Percentiles rank a stretch among this genome's conserved stretches.
Conservation (phyloP, 2,329 filamentous ascomycete species). For the Cladophialophora psammophila region DNA sequence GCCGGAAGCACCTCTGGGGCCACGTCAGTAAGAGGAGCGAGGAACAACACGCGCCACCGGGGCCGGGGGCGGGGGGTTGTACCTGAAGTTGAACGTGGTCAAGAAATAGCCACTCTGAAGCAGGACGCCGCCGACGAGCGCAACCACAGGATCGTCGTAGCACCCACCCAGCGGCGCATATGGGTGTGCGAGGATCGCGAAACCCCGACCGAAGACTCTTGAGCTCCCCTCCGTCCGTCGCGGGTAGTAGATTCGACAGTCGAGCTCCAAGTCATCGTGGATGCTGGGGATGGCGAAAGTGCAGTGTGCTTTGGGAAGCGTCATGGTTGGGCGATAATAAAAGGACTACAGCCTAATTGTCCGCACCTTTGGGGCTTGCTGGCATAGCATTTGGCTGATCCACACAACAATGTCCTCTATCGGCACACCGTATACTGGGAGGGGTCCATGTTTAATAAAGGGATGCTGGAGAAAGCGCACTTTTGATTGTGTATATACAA, state of each 20-base stretch:
- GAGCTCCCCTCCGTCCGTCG: conserved; percentile 40
- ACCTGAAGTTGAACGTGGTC: conserved; percentile 93
- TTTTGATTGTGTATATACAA: background rate
- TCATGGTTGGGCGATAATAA: conserved; percentile 37
- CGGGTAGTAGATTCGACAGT: conserved; percentile 85
- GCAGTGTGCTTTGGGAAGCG: conserved; percentile 48
- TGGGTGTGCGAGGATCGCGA: conserved; percentile 81
- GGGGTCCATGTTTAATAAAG: background rate
- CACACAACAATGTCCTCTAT: background rate
- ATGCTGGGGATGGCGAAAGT: conserved; percentile 84
- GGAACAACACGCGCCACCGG: background rate
- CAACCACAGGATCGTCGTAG: conserved; percentile 82
- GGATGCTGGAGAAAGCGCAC: background rate
- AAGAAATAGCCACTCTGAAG: conserved; percentile 77
- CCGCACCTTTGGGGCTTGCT: background rate
- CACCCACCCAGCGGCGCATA: conserved; percentile 87
- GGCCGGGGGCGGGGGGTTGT: conserved; percentile 25
- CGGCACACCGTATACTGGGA: background rate
- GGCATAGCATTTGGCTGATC: background rate
- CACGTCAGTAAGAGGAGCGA: conserved; percentile 24
- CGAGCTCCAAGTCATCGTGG: conserved; percentile 75
- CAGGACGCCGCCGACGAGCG: conserved; percentile 68
- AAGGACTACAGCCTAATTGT: background rate
- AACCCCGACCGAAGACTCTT: conserved; percentile 49
- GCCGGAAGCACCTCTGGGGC: conserved; percentile 72